Evolutionary conservation across 116 monocot genomes (phyloP), one percentile per base, ranked within the genome.

Genomic region (Zostera marina): DNA sequence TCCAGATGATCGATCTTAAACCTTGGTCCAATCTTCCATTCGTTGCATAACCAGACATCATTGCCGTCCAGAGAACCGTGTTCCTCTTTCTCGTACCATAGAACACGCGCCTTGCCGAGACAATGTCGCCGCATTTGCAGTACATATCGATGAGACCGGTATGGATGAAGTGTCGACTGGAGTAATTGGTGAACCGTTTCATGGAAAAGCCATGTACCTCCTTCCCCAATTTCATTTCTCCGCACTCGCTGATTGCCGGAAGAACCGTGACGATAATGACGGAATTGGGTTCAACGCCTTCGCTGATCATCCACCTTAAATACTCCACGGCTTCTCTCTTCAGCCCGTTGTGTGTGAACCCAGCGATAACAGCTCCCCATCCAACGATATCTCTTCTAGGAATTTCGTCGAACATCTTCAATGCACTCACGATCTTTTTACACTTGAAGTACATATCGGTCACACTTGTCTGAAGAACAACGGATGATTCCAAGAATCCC

Each of bases 391-490:
- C 94, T 61, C 70, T 74, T 11, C 74, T 70, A 8, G 74, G 53
- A 66, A 79, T 88, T 88, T 96, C 94, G 19, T 80, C 77, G 49
- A 96, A 96, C 72, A 96, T 13, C 79, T 78, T 84, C 52, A 81
- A 42, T 0, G 89, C 89, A 66, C 73, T 68, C 52, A 61, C 65
- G 15, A 72, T 22, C 49, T 76, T 85, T 14, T 82, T 51, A 39
- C 79, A 96, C 46, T 96, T 88, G 58, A 88, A 85, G 70, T 96
- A 88, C 82, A 88, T 73, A 42, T 96, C 85, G 1, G 80, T 65
- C 75, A 96, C 54, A 40, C 82, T 66, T 5, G 94, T 88, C 52
- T 38, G 59, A 1, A 96, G 61, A 19, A 82, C 63, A 17, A 52
- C 16, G 0, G 76, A 77, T 3, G 66, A 55, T 2, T 47, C 63